Base-by-base conservation (phyloP, 2,329 filamentous ascomycete species). In the Botrytis deweyae region DNA sequence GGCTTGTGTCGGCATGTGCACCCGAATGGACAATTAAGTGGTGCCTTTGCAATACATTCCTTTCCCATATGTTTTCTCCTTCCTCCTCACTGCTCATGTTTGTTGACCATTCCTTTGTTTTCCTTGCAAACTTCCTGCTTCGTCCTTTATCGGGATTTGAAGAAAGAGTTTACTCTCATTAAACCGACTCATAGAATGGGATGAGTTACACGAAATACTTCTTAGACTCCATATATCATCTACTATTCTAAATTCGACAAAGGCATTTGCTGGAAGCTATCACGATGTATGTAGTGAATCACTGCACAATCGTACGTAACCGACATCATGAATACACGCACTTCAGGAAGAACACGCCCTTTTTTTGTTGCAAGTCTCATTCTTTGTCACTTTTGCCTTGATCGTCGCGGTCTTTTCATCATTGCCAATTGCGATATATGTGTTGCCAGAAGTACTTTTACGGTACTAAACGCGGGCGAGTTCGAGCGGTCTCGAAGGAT, bases 381-480 rank as follows among this genome's bases (percentile, higher is more conserved):
- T 55, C 16, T n/a, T 0, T 16, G 12, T 14, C 25, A 4, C 2
- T 12, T 55, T 16, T 16, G 12, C 6, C 25, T 55, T 14, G 49
- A n/a, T 52, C 1, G 2, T 52, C 5, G 12, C 12, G 5, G 12
- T 16, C 25, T 55, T 40, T 3, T 40, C 20, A 65, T 36, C 14
- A 14, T 36, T 25, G 5, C 10, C 29, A 3, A 46, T 33, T 33
- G 22, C 18, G 10, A 4, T 65, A 16, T 8, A 33, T 4, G 12
- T 46, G 12, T 8, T 46, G 40, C 7, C 4, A 5, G 29, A 22
- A 4, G 36, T 10, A 6, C 3, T 1, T 22, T 36, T 5, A 29
- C 3, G 12, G 7, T 22, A 16, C 1, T 2, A 1, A 7, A 25
- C 2, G 25, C 49, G 12, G 16, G 12, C 0, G 10, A 20, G 7